Percentiles rank a stretch among this genome's conserved stretches.
These are phyloP conservation scores for Pleurotus ostreatus DNA, from an alignment of 768 basidiomycete genomes.

Conservation along the genomic window DNA sequence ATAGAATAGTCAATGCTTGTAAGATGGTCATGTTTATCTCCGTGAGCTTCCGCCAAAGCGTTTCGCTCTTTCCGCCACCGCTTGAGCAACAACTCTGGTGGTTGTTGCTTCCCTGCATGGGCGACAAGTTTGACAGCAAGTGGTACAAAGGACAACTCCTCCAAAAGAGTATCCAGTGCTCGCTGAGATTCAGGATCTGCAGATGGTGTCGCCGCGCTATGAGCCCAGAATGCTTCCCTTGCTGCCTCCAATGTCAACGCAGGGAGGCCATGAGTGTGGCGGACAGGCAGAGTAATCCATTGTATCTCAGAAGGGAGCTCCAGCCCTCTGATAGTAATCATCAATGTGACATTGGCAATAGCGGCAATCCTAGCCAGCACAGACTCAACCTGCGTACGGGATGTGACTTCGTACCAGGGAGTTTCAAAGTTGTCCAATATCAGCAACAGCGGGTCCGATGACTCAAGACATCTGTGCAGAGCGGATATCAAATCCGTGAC, in stretches of 20 bases:
- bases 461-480: conserved; percentile 15
- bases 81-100: conserved; percentile 10
- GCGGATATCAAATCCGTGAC: conserved; percentile 15
- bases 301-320: conserved; percentile 18
- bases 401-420: conserved; percentile 24
- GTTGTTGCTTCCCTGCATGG: conserved; percentile 10
- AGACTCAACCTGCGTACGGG: conserved; percentile 17
- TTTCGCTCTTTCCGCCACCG: conserved; percentile 6
- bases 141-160: conserved; percentile 24
- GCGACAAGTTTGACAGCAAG: conserved; percentile 31
- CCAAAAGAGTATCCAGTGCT: conserved; percentile 19
- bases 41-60: neutral
- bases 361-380: conserved; percentile 20
- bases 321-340: conserved; percentile 30
- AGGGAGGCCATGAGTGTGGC: conserved; percentile 11
- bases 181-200: conserved; percentile 16
- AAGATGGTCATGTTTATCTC: conserved; percentile 4
- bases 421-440: conserved; percentile 40
- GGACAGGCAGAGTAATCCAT: conserved; percentile 20
- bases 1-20: conserved; percentile 6
- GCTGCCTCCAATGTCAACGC: conserved; percentile 17
- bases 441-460: conserved; percentile 22
- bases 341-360: conserved; percentile 23
- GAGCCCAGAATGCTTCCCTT: conserved; percentile 8
- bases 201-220: conserved; percentile 17